Conservation (phyloP, 2,329 filamentous ascomycete species). For the Dactylonectria macrodidyma region DNA sequence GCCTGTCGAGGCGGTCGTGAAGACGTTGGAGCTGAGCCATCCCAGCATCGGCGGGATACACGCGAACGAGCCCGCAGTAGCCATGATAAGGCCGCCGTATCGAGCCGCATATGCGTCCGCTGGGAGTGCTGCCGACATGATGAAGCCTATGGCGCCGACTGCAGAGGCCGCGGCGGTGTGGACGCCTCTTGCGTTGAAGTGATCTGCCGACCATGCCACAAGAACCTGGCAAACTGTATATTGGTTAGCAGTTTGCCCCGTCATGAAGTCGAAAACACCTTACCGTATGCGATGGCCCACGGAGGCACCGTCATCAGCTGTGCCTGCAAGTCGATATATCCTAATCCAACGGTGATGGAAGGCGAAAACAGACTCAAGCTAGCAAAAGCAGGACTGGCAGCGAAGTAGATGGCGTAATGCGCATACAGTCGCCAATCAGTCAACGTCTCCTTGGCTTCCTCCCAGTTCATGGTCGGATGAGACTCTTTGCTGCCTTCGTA, state of each 20-base stretch:
- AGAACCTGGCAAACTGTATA: slow-evolving; percentile 56
- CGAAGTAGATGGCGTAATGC: slow-evolving; percentile 70
- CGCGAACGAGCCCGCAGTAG: slow-evolving; percentile 76
- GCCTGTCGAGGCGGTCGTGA: slow-evolving; percentile 75
- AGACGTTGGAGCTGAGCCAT: slow-evolving; percentile 79
- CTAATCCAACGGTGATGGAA: slow-evolving; percentile 70
- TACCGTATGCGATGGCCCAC: slow-evolving; percentile 72
- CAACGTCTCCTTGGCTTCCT: slow-evolving; percentile 78
- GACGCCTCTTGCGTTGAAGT: slow-evolving; percentile 67
- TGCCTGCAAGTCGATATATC: slow-evolving; percentile 66
- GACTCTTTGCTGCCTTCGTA: slow-evolving; percentile 68
- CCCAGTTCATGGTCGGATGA: slow-evolving; percentile 74
- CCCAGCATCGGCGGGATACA: slow-evolving; percentile 79
- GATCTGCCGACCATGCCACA: slow-evolving; percentile 74
- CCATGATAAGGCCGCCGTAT: slow-evolving; percentile 80
- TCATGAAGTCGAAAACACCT: slow-evolving; percentile 27
- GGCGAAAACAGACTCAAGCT: slow-evolving; percentile 75
- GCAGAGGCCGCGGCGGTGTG: slow-evolving; percentile 61
- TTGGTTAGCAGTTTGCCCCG: slow-evolving; percentile 20
- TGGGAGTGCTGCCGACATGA: slow-evolving; percentile 75
- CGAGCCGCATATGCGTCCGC: slow-evolving; percentile 70
- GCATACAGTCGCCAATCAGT: slow-evolving; percentile 79
- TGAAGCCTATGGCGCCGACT: slow-evolving; percentile 65
- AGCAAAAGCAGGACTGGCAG: slow-evolving; percentile 69
- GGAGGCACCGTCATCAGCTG: slow-evolving; percentile 79